These are phyloP conservation scores for Tulasnella sp. DNA, from an alignment of 768 basidiomycete genomes.

Conservation along the genomic window DNA sequence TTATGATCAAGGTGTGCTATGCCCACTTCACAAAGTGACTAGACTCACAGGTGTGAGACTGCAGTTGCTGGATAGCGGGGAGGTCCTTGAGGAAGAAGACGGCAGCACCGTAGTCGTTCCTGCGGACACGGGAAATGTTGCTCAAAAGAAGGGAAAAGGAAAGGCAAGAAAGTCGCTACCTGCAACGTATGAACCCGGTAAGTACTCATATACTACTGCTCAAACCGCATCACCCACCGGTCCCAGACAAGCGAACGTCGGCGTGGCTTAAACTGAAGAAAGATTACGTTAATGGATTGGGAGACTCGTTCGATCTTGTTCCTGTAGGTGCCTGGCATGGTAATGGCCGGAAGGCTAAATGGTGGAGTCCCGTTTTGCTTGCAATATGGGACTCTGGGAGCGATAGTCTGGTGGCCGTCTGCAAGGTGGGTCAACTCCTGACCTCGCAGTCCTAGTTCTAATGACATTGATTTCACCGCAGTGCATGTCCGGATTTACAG, in stretches of 20 bases:
- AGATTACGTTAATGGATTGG: constrained; percentile 70
- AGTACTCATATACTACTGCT: constrained; percentile 12
- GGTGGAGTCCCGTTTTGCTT: constrained; percentile 86
- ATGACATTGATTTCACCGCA: background rate
- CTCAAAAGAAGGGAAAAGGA: constrained; percentile 26
- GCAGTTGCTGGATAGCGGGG: constrained; percentile 54
- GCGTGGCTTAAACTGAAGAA: constrained; percentile 91
- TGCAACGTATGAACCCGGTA: constrained; percentile 74
- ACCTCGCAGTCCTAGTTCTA: background rate
- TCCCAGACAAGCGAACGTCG: constrained; percentile 61
- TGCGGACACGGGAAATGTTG: background rate
- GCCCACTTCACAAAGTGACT: constrained; percentile 3
- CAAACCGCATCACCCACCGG: background rate
- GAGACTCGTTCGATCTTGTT: constrained; percentile 29
- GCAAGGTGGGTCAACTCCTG: constrained; percentile 46
- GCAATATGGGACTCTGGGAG: constrained; percentile 55
- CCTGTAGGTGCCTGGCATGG: constrained; percentile 69
- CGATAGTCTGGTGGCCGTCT: constrained; percentile 58
- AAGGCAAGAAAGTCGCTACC: constrained; percentile 48
- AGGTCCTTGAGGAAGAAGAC: constrained; percentile 26
- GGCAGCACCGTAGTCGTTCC: constrained; percentile 3
- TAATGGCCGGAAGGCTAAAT: constrained; percentile 73
- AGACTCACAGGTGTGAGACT: constrained; percentile 14
- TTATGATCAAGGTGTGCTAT: constrained; percentile 71
- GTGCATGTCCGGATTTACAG: constrained; percentile 54